Conservation (phyloP, 208 protist genomes). For the Vickermania ingenoplastis region DNA sequence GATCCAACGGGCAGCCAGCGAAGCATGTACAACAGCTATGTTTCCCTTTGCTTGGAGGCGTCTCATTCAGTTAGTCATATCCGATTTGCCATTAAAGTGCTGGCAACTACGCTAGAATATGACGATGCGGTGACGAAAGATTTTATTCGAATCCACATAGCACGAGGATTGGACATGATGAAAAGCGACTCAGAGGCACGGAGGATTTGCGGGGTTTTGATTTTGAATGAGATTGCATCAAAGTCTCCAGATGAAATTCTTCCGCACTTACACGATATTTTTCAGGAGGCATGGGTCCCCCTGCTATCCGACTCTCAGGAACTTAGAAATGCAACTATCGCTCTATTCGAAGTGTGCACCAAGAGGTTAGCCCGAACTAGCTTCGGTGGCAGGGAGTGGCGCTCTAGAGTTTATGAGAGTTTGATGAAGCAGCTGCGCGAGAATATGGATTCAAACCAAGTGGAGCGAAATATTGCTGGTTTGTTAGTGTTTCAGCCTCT, state of each 20-base stretch:
- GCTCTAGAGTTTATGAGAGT: constrained; percentile 35
- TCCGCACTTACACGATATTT: constrained; percentile 40
- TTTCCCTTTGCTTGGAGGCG: constrained; percentile 51
- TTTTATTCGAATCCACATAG: constrained; percentile 54
- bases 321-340: constrained; percentile 34
- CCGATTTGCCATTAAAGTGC: constrained; percentile 36
- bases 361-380: constrained; percentile 55
- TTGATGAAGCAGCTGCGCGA: constrained; percentile 55
- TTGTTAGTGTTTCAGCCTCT: constrained; percentile 81
- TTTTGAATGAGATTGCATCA: constrained; percentile 60
- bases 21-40: constrained; percentile 75
- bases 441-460: constrained; percentile 45
- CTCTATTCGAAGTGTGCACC: constrained; percentile 55
- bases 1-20: constrained; percentile 66
- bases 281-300: constrained; percentile 63
- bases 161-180: constrained; percentile 54
- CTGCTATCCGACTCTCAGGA: constrained; percentile 39
- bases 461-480: constrained; percentile 54
- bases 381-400: constrained; percentile 3
- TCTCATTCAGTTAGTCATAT: constrained; percentile 10
- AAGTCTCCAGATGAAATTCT: constrained; percentile 62
- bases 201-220: constrained; percentile 54
- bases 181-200: constrained; percentile 19
- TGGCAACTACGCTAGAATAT: constrained; percentile 37
- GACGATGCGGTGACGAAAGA: constrained; percentile 54